These are phyloP conservation scores for Salvia sclarea DNA, from an alignment of 305 asterid species.

Conservation along the genomic window DNA sequence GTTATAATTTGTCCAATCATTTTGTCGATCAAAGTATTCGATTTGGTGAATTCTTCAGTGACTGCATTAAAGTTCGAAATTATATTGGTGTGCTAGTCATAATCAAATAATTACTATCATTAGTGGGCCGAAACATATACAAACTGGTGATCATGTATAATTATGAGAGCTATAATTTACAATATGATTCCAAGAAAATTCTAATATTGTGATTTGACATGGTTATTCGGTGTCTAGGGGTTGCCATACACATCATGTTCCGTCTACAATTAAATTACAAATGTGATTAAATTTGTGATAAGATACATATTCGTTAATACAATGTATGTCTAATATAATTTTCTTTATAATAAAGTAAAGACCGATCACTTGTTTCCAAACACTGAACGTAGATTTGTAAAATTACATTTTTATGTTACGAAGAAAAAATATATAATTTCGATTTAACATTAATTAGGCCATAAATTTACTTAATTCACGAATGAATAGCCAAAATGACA, in stretches of 20 bases:
- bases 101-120: neutral
- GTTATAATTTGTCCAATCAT: slow-evolving; percentile 9
- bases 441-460: no score
- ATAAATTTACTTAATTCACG: no score
- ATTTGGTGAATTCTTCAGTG: slow-evolving; percentile 3
- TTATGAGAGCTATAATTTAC: slow-evolving; percentile 10
- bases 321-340: no score
- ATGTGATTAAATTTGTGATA: neutral
- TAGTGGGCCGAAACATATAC: neutral
- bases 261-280: neutral
- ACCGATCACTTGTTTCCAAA: no score
- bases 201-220: neutral
- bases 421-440: no score
- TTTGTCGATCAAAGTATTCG: neutral
- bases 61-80: neutral
- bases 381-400: no score
- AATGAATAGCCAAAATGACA: no score
- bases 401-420: no score
- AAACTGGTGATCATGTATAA: neutral
- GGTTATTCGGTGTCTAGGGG: neutral
- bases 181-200: neutral
- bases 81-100: slow-evolving; percentile 16
- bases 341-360: no score
- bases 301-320: neutral
- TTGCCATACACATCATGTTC: neutral